Percentiles rank a stretch among this genome's conserved stretches.
Conservation (phyloP, 1,284 basidiomycete genomes). For the Sporisorium iseilematis-ciliati region DNA sequence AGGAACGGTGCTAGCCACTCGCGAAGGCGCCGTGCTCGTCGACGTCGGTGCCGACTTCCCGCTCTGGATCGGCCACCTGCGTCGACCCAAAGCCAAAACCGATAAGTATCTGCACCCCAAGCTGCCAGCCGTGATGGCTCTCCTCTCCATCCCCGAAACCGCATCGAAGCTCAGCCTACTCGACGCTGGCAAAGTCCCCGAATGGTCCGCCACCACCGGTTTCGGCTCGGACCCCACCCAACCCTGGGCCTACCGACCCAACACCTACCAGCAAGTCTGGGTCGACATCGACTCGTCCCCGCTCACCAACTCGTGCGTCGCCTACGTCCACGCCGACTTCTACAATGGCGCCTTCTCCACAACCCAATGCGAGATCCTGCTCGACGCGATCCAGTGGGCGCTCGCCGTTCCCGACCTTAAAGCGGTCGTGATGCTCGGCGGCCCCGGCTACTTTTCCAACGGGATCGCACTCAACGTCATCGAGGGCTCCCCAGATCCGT, state of each 20-base stretch:
- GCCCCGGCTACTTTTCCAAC: slow-evolving; percentile 71
- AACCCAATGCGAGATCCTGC: slow-evolving; percentile 70
- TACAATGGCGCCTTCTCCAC: slow-evolving; percentile 73
- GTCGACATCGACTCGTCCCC: slow-evolving; percentile 65
- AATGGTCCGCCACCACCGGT: slow-evolving; percentile 65
- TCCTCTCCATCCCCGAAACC: slow-evolving; percentile 65
- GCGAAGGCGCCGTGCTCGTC: slow-evolving; percentile 72
- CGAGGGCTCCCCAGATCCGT: slow-evolving; percentile 70
- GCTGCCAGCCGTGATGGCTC: slow-evolving; percentile 70
- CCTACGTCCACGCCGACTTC: slow-evolving; percentile 72
- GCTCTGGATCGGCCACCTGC: slow-evolving; percentile 72
- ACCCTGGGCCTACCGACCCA: slow-evolving; percentile 49
- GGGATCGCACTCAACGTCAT: slow-evolving; percentile 73
- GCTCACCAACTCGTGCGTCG: slow-evolving; percentile 43
- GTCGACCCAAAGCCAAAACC: slow-evolving; percentile 70
- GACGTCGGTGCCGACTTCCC: slow-evolving; percentile 68
- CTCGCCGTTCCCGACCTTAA: slow-evolving; percentile 68
- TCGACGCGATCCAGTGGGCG: slow-evolving; percentile 70
- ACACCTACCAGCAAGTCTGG: slow-evolving; percentile 72
- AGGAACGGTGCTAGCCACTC: slow-evolving; percentile 70
- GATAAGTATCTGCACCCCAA: slow-evolving; percentile 71
- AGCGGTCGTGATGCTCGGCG: slow-evolving; percentile 71
- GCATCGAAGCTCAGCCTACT: slow-evolving; percentile 53
- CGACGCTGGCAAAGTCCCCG: slow-evolving; percentile 62
- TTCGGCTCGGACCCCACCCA: slow-evolving; percentile 18